phyloP scores from a whole-genome alignment of 345 rosid species.

The Tarenaya hassleriana region DNA sequence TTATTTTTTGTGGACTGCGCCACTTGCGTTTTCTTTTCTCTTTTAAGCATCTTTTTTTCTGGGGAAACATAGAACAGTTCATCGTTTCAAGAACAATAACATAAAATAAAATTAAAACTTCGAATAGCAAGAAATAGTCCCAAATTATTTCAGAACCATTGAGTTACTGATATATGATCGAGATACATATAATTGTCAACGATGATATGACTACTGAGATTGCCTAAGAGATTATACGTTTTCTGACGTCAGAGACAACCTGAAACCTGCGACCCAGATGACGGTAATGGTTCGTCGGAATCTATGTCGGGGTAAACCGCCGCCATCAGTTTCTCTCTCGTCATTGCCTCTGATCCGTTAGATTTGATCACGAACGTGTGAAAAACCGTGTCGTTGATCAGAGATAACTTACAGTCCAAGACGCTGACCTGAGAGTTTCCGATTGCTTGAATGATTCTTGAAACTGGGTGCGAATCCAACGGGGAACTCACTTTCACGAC shows the following conservation, averaged over 20 bases:
- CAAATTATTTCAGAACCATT: too few species aligned
- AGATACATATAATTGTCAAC: too few species aligned
- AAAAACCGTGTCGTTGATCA: conserved; percentile 49
- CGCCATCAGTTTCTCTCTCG: conserved; percentile 78
- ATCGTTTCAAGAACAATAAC: too few species aligned
- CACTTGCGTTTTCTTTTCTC: too few species aligned
- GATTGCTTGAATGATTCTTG: conserved; percentile 66
- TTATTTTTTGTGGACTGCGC: too few species aligned
- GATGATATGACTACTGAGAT: too few species aligned
- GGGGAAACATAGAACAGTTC: too few species aligned
- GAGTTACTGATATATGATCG: too few species aligned
- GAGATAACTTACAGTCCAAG: conserved; percentile 58
- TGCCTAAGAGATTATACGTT: too few species aligned
- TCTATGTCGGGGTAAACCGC: conserved; percentile 43
- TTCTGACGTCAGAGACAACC: conserved; percentile 7
- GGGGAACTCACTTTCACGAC: conserved; percentile 67
- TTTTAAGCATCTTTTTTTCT: too few species aligned
- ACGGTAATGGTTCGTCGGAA: conserved; percentile 49
- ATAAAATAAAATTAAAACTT: too few species aligned
- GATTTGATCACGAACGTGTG: conserved; percentile 80
- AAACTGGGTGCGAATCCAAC: conserved; percentile 70
- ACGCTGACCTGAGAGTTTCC: conserved; percentile 56
- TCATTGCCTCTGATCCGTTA: conserved; percentile 61
- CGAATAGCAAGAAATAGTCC: too few species aligned
- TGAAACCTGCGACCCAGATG: conserved; percentile 41